Evolutionary conservation across 2,329 filamentous ascomycete species (phyloP).

Genomic region (Aureobasidium sp.): DNA sequence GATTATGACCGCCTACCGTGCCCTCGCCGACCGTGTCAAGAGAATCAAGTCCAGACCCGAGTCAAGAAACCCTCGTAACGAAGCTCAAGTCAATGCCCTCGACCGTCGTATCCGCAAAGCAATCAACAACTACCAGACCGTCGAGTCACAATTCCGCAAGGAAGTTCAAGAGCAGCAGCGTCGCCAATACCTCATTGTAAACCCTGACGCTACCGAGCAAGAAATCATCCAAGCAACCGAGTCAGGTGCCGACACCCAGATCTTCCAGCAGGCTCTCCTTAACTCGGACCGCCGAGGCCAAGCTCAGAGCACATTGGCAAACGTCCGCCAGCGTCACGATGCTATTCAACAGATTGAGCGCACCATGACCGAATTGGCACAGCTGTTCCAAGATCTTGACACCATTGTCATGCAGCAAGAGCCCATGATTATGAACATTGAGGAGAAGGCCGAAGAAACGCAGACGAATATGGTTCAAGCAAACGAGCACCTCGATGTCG

Average conservation of each 20-base stretch:
- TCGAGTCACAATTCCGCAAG: conserved; percentile 74
- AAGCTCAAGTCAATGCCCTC: conserved; percentile 71
- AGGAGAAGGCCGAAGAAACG: conserved; percentile 80
- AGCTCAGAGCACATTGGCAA: conserved; percentile 68
- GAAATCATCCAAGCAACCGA: conserved; percentile 75
- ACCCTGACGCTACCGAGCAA: conserved; percentile 68
- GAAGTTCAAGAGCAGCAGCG: conserved; percentile 76
- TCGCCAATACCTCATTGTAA: conserved; percentile 84
- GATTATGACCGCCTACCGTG: conserved; percentile 77
- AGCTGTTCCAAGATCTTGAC: conserved; percentile 87
- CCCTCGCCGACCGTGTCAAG: conserved; percentile 71
- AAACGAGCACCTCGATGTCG: conserved; percentile 74
- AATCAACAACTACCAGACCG: conserved; percentile 72
- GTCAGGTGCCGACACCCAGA: conserved; percentile 63
- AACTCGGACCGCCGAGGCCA: conserved; percentile 74
- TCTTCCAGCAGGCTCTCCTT: conserved; percentile 83
- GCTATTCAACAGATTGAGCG: conserved; percentile 88
- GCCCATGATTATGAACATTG: conserved; percentile 69
- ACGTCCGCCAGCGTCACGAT: conserved; percentile 74
- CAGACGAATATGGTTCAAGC: conserved; percentile 77
- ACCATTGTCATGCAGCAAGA: conserved; percentile 82
- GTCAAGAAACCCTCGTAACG: conserved; percentile 64
- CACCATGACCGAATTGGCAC: conserved; percentile 78
- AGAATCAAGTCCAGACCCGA: conserved; percentile 73
- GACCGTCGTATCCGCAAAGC: conserved; percentile 73